Base-by-base conservation (phyloP, 805 yeast genomes). In the Candida insectalens region DNA sequence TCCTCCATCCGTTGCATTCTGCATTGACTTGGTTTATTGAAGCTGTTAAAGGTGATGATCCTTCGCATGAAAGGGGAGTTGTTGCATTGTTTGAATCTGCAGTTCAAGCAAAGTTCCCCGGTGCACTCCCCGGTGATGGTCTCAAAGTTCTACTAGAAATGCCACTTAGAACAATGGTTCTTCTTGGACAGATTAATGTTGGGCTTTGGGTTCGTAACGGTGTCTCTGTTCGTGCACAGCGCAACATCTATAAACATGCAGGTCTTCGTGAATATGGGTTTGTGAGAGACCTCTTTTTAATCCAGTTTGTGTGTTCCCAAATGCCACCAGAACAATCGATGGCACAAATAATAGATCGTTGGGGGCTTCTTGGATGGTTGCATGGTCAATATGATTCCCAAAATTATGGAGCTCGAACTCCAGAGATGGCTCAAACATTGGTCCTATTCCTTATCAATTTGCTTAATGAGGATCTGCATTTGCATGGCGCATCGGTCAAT, bases 141-240 rank as follows among this genome's bases (percentile, higher is more conserved):
- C 34, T 44, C 8, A 42, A 50, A 32, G 54, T 47, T 8, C 47
- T 80, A 5, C 70, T 80, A 42, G 95, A 85, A 42, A 77, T 81
- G 41, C 81, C 96, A 0, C 53, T 92, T 15, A 65, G 94, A 37
- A 79, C 88, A 0, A 50, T 85, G 19, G 95, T 83, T 0, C 55
- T 83, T 6, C 57, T 84, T 42, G 74, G 95, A 0, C 96, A 92
- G 47, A 82, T 89, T 6, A 79, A 83, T 39, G 76, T 82, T 0
- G 96, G 96, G 0, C 70, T 81, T 36, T 89, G 97, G 97, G 96
- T 89, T 0, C 70, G 97, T 47, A 89, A 89, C 55, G 98, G 98
- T 0, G 69, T 74, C 38, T 79, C 88, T 27, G 76, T 85, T 4
- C 67, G 81, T 27, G 75, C 77, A 18, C 97, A 89, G 50, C 66